A percentile compares a stretch with the other conserved stretches of the same genome.
These are phyloP conservation scores for Brassica incana DNA, from an alignment of 345 rosid genomes.

Conservation along the genomic window DNA sequence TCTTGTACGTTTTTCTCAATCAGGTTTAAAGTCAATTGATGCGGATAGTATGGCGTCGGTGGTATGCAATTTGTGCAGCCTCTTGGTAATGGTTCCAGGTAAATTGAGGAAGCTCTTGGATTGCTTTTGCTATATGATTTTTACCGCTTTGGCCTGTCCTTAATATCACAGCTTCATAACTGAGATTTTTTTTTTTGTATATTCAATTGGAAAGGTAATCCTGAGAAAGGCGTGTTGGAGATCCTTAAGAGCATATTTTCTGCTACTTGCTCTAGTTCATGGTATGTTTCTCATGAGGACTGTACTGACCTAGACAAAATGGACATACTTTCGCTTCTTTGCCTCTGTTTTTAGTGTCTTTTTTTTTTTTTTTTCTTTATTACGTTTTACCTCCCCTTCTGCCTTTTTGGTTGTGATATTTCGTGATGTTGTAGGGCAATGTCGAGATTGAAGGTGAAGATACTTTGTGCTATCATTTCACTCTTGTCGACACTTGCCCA, in stretches of 20 bases:
- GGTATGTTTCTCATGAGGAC: conserved; percentile 45
- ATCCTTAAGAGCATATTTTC: conserved; percentile 54
- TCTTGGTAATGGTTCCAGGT: conserved; percentile 87
- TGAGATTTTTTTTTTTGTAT: conserved; percentile 4
- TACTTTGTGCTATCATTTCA: conserved; percentile 56
- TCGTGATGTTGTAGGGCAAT: conserved; percentile 55
- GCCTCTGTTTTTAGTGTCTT: neutral
- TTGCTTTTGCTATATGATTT: conserved; percentile 6
- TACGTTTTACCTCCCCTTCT: neutral
- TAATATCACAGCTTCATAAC: neutral
- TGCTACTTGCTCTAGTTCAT: conserved; percentile 51
- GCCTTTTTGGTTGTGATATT: conserved; percentile 11
- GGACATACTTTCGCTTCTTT: neutral
- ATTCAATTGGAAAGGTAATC: conserved; percentile 53
- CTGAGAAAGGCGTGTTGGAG: conserved; percentile 48
- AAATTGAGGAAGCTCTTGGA: conserved; percentile 9
- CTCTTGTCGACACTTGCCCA: conserved; percentile 71
- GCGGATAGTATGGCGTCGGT: conserved; percentile 55
- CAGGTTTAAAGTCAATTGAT: conserved; percentile 55
- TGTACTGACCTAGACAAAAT: conserved; percentile 1
- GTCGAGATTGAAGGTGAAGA: conserved; percentile 50
- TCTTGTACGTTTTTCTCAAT: conserved; percentile 24
- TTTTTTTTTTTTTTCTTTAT: neutral
- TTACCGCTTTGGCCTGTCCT: neutral
- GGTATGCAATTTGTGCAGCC: conserved; percentile 69